These are phyloP conservation scores for Fusarium nurragi DNA, from an alignment of 2,329 filamentous ascomycete species.

Conservation along the genomic window DNA sequence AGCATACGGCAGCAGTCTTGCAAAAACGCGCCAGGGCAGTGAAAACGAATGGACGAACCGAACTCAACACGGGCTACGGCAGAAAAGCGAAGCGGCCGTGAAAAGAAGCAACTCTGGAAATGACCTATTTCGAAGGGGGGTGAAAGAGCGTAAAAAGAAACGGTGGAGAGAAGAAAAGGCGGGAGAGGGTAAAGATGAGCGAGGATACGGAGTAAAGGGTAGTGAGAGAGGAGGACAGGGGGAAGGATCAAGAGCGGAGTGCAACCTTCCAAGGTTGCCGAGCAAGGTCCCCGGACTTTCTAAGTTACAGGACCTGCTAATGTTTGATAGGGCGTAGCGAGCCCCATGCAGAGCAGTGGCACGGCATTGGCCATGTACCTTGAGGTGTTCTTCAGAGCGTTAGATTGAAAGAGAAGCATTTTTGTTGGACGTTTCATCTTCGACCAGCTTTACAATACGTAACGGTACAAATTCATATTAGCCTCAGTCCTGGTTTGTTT, in stretches of 20 bases:
- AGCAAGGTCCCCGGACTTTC: constrained; percentile 28
- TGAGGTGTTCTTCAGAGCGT: constrained; percentile 13
- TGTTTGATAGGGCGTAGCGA: constrained; percentile 38
- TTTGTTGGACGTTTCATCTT: constrained; percentile 20
- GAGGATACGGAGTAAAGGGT: constrained; percentile 18
- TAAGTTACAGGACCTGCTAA: constrained; percentile 13
- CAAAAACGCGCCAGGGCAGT: constrained; percentile 38
- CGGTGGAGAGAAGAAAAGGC: constrained; percentile 16
- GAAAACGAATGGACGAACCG: constrained; percentile 47
- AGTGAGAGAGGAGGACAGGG: constrained; percentile 25
- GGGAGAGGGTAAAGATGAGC: constrained; percentile 31
- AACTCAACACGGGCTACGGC: constrained; percentile 33
- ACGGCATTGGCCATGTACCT: constrained; percentile 11
- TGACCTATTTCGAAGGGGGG: constrained; percentile 20
- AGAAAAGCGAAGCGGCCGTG: constrained; percentile 34
- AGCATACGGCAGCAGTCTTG: constrained; percentile 33
- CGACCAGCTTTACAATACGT: constrained; percentile 8
- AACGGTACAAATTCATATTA: constrained; percentile 1
- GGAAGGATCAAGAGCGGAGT: constrained; percentile 20
- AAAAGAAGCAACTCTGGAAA: constrained; percentile 35
- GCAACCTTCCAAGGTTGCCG: constrained; percentile 10
- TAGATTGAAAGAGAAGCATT: not conserved
- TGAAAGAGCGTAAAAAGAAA: constrained; percentile 25
- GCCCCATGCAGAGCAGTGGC: constrained; percentile 12
- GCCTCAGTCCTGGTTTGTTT: constrained; percentile 8